Conservation (phyloP, 2,329 filamentous ascomycete genomes). For the Colletotrichum sp. region DNA sequence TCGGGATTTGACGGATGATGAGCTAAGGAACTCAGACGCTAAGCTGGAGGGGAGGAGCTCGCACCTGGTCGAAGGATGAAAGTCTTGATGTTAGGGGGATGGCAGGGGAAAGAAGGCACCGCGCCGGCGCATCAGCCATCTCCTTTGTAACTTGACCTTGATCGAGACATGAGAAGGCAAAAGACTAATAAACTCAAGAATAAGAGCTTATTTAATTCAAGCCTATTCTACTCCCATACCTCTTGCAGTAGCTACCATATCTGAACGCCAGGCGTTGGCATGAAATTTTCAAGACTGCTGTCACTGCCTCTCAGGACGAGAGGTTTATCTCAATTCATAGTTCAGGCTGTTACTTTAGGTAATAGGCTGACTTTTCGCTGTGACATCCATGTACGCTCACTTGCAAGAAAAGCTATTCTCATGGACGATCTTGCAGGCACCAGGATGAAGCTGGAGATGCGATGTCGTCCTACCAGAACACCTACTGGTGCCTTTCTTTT, state of each 20-base stretch:
- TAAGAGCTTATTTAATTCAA: not conserved
- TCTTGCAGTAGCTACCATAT: not conserved
- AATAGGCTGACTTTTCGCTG: not conserved
- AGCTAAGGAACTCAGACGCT: not conserved
- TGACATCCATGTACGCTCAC: accelerated
- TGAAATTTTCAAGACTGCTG: not conserved
- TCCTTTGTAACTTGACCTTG: not conserved
- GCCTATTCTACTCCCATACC: not conserved
- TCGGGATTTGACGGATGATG: not conserved
- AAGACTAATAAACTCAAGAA: not conserved
- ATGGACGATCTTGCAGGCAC: not conserved
- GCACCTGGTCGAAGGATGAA: not conserved
- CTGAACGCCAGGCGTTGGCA: not conserved
- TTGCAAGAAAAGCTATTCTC: not conserved
- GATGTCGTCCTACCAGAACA: not conserved
- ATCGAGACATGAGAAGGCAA: not conserved
- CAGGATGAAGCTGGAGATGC: not conserved
- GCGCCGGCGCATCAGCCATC: not conserved
- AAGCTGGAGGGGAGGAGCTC: not conserved
- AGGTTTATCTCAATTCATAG: not conserved
- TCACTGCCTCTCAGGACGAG: not conserved
- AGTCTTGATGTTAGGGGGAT: not conserved
- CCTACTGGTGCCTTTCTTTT: not conserved
- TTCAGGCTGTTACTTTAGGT: not conserved
- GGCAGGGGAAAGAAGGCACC: not conserved